These are phyloP conservation scores for Trichophyton mentagrophytes DNA, from an alignment of 2,329 filamentous ascomycete species.

Conservation along the genomic window DNA sequence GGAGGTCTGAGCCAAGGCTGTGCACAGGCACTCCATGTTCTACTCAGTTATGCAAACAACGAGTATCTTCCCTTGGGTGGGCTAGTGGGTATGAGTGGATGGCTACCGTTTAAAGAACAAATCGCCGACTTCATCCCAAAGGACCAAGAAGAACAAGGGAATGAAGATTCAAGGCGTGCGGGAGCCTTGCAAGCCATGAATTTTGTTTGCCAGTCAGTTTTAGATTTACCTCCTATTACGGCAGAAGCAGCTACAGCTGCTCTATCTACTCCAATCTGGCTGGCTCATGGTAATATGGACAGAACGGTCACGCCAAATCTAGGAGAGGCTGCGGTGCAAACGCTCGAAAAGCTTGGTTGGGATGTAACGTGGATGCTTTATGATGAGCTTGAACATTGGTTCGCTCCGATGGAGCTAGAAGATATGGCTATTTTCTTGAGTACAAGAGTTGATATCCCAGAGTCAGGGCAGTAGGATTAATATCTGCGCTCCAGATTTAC, in stretches of 20 bases:
- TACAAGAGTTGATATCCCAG: constrained; percentile 9
- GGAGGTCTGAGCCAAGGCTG: constrained; percentile 18
- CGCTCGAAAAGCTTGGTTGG: constrained; percentile 12
- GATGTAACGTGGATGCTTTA: constrained; percentile 14
- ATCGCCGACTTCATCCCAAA: constrained; percentile 19
- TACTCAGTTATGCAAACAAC: constrained; percentile 13
- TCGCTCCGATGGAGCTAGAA: constrained; percentile 11
- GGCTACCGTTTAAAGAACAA: constrained; percentile 28
- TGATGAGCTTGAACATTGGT: constrained; percentile 14
- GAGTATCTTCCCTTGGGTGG: constrained; percentile 20
- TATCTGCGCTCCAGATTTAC: not conserved
- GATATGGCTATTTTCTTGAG: constrained; percentile 14
- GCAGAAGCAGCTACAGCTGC: not conserved
- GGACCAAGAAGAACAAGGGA: not conserved
- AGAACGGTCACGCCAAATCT: constrained; percentile 5
- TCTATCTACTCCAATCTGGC: constrained; percentile 11
- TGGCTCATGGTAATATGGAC: constrained; percentile 11
- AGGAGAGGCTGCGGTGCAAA: constrained; percentile 11
- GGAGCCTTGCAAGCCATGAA: constrained; percentile 6
- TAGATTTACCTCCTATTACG: constrained; percentile 9
- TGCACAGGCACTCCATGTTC: constrained; percentile 13
- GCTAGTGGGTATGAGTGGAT: constrained; percentile 35
- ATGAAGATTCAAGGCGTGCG: not conserved
- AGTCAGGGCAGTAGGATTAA: not conserved
- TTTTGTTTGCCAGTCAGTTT: constrained; percentile 8